Base-by-base conservation (phyloP, 2,329 filamentous ascomycete genomes). In the Cladophialophora psammophila region DNA sequence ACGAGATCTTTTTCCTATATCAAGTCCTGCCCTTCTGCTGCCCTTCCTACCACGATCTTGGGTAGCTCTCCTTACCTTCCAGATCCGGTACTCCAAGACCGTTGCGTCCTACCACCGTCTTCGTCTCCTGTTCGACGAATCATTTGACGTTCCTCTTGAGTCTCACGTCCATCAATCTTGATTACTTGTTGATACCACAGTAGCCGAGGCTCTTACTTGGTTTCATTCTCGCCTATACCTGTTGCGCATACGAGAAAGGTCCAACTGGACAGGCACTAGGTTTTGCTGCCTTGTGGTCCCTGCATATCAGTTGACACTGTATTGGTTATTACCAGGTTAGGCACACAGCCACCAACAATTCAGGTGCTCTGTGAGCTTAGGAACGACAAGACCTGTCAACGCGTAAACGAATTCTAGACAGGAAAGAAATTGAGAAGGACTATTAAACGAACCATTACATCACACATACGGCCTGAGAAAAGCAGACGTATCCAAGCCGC, bases 81-180 rank as follows among this genome's bases (percentile, higher is more conserved):
- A 50, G 6, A 50, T 50, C 18, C 45, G 18, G 45, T 3, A 26
- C 5, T 50, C 20, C 18, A 6, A 20, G 18, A 20, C 45, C 9
- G 26, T 50, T 32, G 2, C 36, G 20, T 38, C 26, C n/a, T 2
- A 54, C 18, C 50, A 54, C 12, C 26, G 10, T 54, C 50, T n/a
- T 13, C 3, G 9, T 35, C 5, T 12, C 13, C 52, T 32, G 26
- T 55, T n/a, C 13, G 31, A 55, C 31, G 34, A 36, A 35, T 34
- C 31, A 55, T 3, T 36, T 55, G 31, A 54, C 7, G 20, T 36
- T 12, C n/a, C 9, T 13, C 12, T 20, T 59, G 38, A 45, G n/a
- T 59, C 56, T 59, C 38, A 59, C 38, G 13, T 8, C 9, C n/a
- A 34, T 20, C 12, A 50, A n/a, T 12, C 15, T 45, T 60, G 57